Evolutionary conservation across 1,284 basidiomycete species (phyloP).

Genomic region (Rhodotorula sp.): DNA sequence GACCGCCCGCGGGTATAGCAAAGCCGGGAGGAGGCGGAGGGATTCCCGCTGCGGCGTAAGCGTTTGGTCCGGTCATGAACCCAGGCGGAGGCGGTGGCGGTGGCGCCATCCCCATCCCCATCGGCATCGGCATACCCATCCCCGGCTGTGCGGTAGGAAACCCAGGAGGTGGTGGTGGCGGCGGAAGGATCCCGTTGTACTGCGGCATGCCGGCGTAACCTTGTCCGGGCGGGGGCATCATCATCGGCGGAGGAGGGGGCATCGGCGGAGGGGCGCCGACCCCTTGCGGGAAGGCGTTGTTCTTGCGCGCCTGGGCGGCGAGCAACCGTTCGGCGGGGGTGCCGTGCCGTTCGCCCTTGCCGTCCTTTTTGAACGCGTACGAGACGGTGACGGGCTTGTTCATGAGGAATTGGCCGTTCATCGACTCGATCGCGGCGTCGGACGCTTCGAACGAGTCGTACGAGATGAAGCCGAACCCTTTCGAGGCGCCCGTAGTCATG

Average conservation of each 20-base stretch:
- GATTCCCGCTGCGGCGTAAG: constrained; percentile 14
- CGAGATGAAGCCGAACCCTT: constrained; percentile 94
- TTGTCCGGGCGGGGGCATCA: background rate
- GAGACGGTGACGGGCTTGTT: constrained; percentile 95
- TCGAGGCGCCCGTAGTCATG: constrained; percentile 75
- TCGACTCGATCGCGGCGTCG: constrained; percentile 91
- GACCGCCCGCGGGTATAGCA: background rate
- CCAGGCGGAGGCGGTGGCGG: constrained; percentile 23
- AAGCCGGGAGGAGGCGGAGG: constrained; percentile 36
- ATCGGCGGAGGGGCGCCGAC: constrained; percentile 7
- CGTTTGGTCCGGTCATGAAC: constrained; percentile 31
- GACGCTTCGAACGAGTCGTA: constrained; percentile 97
- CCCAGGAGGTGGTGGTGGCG: constrained; percentile 25
- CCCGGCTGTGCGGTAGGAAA: background rate
- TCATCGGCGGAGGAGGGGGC: constrained; percentile 1
- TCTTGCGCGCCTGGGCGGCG: constrained; percentile 91
- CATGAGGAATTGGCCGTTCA: constrained; percentile 97
- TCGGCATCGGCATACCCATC: background rate
- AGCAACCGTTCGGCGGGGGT: constrained; percentile 91
- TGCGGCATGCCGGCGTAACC: background rate
- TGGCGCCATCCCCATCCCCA: background rate
- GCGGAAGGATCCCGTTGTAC: constrained; percentile 6
- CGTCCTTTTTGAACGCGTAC: constrained; percentile 98
- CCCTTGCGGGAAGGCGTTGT: constrained; percentile 48
- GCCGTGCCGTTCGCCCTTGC: constrained; percentile 94